Evolutionary conservation across 2,329 filamentous ascomycete species (phyloP).

Genomic region (Dactylonectria estremocensis): DNA sequence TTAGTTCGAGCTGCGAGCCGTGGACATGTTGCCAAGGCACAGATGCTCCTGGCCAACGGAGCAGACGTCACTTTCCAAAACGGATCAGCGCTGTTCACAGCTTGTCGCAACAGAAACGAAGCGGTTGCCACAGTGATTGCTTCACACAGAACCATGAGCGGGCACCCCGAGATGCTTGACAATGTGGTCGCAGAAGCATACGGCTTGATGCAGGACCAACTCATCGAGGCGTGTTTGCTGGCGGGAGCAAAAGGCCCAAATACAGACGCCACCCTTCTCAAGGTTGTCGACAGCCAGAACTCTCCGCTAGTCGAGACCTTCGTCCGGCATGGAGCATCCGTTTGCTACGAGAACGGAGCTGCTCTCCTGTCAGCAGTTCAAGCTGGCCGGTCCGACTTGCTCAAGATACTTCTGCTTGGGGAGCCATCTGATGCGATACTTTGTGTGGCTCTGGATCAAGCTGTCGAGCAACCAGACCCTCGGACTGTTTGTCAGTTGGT

Average conservation of each 20-base stretch:
- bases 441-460: background rate
- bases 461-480: background rate
- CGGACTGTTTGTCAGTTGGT: conserved; percentile 11
- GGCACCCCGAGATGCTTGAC: conserved; percentile 9
- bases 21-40: conserved; percentile 4
- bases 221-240: conserved; percentile 6
- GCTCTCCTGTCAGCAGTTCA: conserved; percentile 9
- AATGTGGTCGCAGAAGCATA: conserved; percentile 23
- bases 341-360: background rate
- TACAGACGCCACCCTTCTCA: conserved; percentile 6
- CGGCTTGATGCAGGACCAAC: conserved; percentile 4
- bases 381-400: conserved; percentile 11
- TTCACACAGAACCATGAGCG: background rate
- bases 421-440: conserved; percentile 7
- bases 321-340: conserved; percentile 7
- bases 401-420: conserved; percentile 17
- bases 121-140: conserved; percentile 13
- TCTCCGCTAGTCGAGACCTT: background rate
- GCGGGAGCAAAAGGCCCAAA: conserved; percentile 24
- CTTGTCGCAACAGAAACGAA: conserved; percentile 2
- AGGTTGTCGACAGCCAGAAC: conserved; percentile 11
- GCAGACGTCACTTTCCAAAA: conserved; percentile 5
- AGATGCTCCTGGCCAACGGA: conserved; percentile 11
- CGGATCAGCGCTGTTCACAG: conserved; percentile 3
- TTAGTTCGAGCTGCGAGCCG: conserved; percentile 5